phyloP scores from a whole-genome alignment of 176 grass and related monocot species.

The Aegilops bicornis region DNA sequence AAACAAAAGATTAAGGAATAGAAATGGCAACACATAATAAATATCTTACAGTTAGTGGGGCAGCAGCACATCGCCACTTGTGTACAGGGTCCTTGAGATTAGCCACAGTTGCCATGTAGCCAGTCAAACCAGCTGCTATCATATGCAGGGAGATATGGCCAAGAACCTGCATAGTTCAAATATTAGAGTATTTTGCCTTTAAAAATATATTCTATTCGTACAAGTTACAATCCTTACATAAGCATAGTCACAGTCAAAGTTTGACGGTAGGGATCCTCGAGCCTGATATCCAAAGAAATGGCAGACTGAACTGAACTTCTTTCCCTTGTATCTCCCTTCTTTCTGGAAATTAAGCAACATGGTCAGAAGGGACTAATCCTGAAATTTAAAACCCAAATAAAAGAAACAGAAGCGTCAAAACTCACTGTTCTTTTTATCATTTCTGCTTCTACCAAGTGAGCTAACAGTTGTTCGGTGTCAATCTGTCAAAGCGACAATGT shows the following conservation, averaged over 20 bases:
- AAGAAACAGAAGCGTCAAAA: not conserved
- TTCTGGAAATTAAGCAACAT: constrained; percentile 40
- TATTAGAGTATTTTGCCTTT: not conserved
- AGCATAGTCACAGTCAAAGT: constrained; percentile 74
- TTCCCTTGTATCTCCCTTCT: constrained; percentile 66
- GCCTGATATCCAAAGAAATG: constrained; percentile 83
- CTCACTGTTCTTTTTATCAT: constrained; percentile 66
- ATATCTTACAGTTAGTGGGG: constrained; percentile 54
- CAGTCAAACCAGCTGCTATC: constrained; percentile 54
- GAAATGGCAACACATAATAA: not conserved
- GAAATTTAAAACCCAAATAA: not conserved
- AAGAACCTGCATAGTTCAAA: constrained; percentile 43
- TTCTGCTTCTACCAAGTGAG: constrained; percentile 68
- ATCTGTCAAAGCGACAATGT: constrained; percentile 44
- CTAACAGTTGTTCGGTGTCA: constrained; percentile 69
- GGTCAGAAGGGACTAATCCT: not conserved
- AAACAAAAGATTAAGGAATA: not conserved
- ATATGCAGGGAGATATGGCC: constrained; percentile 58
- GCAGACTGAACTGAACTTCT: constrained; percentile 70
- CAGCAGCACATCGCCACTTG: constrained; percentile 71
- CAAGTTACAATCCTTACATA: constrained; percentile 40
- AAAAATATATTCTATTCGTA: too few species aligned
- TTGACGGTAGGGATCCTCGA: constrained; percentile 62
- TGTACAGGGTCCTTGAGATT: constrained; percentile 59
- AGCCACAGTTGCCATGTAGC: constrained; percentile 72